Conservation (phyloP, 78 protist genomes). For the Paulinella micropora region DNA sequence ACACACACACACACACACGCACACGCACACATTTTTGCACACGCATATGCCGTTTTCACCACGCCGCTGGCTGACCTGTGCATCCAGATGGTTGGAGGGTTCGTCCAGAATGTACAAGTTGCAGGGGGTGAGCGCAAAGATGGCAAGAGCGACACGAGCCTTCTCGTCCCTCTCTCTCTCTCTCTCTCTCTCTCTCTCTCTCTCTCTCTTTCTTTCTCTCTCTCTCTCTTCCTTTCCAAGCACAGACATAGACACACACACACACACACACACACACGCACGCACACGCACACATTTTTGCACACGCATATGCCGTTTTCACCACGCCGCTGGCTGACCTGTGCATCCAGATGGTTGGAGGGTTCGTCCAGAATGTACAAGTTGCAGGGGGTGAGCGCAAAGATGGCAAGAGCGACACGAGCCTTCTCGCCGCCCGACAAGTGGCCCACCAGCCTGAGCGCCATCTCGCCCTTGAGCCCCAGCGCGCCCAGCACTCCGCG, state of each 20-base stretch:
- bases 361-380: background rate
- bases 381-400: background rate
- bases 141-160: slow-evolving; percentile 23
- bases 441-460: background rate
- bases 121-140: background rate
- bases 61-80: background rate
- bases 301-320: background rate
- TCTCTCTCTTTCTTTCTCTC: too few species aligned
- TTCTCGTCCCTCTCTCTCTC: slow-evolving; percentile 28
- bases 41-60: background rate
- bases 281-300: too few species aligned
- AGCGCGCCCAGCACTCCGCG: too few species aligned
- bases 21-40: too few species aligned
- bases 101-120: background rate
- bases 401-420: slow-evolving; percentile 12
- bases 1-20: too few species aligned
- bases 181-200: too few species aligned
- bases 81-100: background rate
- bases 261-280: too few species aligned
- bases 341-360: background rate
- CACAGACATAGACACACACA: too few species aligned
- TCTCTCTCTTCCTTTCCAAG: too few species aligned
- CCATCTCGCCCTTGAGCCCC: background rate
- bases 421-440: slow-evolving; percentile 1
- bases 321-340: background rate